Evolutionary conservation across 371 early-diverging fungal species (phyloP).

Genomic region (Rhizomucor miehei): DNA sequence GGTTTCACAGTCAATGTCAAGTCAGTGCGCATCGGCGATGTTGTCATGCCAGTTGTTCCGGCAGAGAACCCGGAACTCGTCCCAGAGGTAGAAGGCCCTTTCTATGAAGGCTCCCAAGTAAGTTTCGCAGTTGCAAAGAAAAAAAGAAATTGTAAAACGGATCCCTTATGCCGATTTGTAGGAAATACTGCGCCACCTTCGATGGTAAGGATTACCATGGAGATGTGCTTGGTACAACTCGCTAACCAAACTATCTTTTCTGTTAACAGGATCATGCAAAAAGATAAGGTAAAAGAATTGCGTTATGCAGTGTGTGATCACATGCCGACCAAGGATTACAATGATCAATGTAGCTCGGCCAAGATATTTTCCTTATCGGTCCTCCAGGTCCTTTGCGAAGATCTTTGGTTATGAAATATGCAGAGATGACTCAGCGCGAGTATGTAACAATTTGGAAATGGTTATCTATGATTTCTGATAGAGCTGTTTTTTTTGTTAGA

Average conservation of each 20-base stretch:
- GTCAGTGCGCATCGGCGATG: constrained; percentile 63
- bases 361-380: constrained; percentile 85
- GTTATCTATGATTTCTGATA: not conserved
- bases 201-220: too few relatives aligned
- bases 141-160: not conserved
- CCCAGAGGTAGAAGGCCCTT: constrained; percentile 56
- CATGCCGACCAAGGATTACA: too few relatives aligned
- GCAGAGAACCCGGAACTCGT: constrained; percentile 63
- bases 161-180: constrained; percentile 15
- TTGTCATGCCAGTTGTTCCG: constrained; percentile 54
- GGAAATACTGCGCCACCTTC: constrained; percentile 70
- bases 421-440: constrained; percentile 65
- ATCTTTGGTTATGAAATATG: constrained; percentile 70
- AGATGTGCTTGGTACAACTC: not conserved
- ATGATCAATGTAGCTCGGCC: constrained; percentile 48
- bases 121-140: too few relatives aligned
- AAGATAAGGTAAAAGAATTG: constrained; percentile 47
- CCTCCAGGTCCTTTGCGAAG: constrained; percentile 77
- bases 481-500: constrained; percentile 11
- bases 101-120: constrained; percentile 72
- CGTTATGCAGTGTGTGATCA: not conserved
- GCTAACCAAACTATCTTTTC: not conserved
- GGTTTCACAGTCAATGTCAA: constrained; percentile 26
- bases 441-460: constrained; percentile 2
- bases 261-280: constrained; percentile 62